Evolutionary conservation across 129 eudicot genomes (phyloP).

Genomic region (Tagetes erecta): DNA sequence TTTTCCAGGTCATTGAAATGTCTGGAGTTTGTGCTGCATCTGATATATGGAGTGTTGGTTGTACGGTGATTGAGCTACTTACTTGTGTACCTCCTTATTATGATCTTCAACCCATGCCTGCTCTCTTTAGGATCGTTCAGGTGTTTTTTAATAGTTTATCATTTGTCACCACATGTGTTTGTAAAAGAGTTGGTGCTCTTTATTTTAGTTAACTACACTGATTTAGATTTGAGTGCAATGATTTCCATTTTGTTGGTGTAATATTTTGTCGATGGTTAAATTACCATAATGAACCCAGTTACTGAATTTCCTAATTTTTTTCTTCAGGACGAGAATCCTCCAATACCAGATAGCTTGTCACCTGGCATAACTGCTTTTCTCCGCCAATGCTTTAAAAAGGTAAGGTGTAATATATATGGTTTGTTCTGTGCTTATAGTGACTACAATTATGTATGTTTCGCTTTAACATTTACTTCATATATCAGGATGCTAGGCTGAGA

Average conservation of each 20-base stretch:
- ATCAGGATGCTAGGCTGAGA: constrained; percentile 95
- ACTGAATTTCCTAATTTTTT: constrained; percentile 26
- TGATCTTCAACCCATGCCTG: constrained; percentile 99
- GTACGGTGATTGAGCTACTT: constrained; percentile 97
- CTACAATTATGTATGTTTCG: constrained; percentile 15
- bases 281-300: neutral
- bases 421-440: constrained; percentile 11
- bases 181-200: neutral
- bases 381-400: constrained; percentile 95
- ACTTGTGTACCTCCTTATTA: constrained; percentile 97
- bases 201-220: constrained; percentile 1
- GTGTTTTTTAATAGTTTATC: constrained; percentile 23
- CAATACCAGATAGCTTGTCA: constrained; percentile 92
- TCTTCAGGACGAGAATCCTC: constrained; percentile 93
- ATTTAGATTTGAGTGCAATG: constrained; percentile 13
- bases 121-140: constrained; percentile 96
- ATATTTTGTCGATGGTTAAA: constrained; percentile 11
- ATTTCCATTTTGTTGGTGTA: constrained; percentile 13
- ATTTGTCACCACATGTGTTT: neutral
- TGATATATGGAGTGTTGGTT: constrained; percentile 99
- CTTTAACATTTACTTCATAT: constrained; percentile 26
- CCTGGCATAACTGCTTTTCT: constrained; percentile 90
- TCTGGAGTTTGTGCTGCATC: constrained; percentile 99
- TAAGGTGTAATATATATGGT: constrained; percentile 31
- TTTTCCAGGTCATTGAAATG: constrained; percentile 93